Evolutionary conservation across 805 yeast species (phyloP), one percentile per base, ranked within the genome.

Genomic region (Teunomyces cretensis): DNA sequence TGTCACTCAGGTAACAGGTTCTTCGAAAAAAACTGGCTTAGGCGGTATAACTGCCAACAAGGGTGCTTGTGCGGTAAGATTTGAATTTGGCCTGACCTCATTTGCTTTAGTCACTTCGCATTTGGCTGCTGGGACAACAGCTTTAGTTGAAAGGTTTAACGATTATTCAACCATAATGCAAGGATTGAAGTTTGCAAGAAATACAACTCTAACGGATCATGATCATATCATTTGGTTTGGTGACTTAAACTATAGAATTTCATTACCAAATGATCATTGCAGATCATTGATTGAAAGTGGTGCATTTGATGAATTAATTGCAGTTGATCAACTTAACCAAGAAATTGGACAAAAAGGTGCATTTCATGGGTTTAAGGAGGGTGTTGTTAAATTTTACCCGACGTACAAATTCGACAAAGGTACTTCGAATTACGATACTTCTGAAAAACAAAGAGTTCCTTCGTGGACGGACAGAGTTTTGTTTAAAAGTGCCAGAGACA

Each of bases 31-130:
- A 65, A 92, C 98, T 0, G 99, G 98, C 0, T 71, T 94, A 44
- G 97, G 97, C 31, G 99, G 99, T 37, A 92, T 94, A 70, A 81
- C 98, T 0, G 99, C 97, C 13, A 92, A 94, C 62, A 92, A 92
- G 64, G 99, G 99, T 37, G 97, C 95, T 3, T 95, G 91, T 48
- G 97, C 96, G 0, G 88, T 94, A 12, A 76, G 97, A 49, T 87
- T 92, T 65, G 80, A 85, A 41, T 88, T 78, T 63, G 55, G 53
- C 5, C 49, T 46, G 37, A 51, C 55, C 2, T 49, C 64, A 1
- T 84, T 90, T 57, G 90, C 95, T 51, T 80, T 90, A 58, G 43
- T 94, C 22, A 92, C 94, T 42, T 87, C 95, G 0, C 99, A 94
- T 69, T 69, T 94, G 53, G 96, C 99, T 0, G 97, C 99, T 0